phyloP scores from a whole-genome alignment of 768 basidiomycete species.

The Trametes cinnabarina region DNA sequence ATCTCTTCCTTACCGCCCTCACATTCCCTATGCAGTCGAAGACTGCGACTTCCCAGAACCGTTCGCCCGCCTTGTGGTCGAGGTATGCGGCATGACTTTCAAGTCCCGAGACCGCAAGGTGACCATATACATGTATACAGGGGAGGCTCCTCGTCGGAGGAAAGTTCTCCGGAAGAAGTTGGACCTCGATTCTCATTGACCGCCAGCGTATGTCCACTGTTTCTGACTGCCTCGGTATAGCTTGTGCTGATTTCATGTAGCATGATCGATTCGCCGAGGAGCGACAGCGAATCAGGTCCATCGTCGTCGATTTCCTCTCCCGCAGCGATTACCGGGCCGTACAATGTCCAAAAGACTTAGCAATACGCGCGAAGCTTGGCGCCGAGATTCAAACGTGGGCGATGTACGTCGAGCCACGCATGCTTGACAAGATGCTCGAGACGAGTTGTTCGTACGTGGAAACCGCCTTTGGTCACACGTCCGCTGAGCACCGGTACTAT shows the following conservation, averaged over 20 bases:
- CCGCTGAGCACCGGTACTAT: slow-evolving; percentile 27
- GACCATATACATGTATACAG: too few species aligned
- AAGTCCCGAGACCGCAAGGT: too few species aligned
- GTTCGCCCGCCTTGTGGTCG: too few species aligned
- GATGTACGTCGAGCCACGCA: not conserved
- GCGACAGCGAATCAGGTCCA: not conserved
- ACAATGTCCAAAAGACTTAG: not conserved
- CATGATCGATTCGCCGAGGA: not conserved
- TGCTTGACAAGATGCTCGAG: slow-evolving; percentile 14
- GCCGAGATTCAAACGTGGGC: slow-evolving; percentile 3
- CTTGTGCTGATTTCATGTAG: not conserved
- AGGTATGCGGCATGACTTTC: too few species aligned
- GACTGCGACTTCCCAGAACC: too few species aligned
- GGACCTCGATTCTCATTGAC: too few species aligned
- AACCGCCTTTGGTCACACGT: slow-evolving; percentile 18
- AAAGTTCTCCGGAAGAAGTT: too few species aligned
- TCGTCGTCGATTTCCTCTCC: slow-evolving; percentile 5
- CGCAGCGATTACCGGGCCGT: not conserved
- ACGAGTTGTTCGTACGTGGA: slow-evolving; percentile 16
- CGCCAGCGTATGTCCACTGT: too few species aligned
- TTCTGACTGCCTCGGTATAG: too few species aligned
- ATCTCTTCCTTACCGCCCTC: too few species aligned
- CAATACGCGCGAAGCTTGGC: not conserved
- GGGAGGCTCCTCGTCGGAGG: too few species aligned
- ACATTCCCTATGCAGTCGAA: too few species aligned